Base-by-base conservation (phyloP, 2,329 filamentous ascomycete species). In the Xylaria sp. region DNA sequence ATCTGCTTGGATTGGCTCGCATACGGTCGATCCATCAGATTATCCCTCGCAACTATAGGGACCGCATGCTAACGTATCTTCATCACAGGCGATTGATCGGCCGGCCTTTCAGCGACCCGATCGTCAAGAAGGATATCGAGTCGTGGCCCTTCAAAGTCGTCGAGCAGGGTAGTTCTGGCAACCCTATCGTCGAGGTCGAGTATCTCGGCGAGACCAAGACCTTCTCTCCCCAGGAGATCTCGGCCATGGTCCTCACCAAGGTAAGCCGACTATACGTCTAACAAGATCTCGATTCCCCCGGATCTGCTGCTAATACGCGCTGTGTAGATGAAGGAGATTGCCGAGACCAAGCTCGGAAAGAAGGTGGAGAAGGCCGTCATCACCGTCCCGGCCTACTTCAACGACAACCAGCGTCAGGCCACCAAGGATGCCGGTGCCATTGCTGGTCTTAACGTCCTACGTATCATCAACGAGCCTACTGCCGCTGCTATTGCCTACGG, bases 401-500 rank as follows among this genome's bases (percentile, higher is more conserved):
- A 98, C 87, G 95, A 99, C 89, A 97, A 96, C 87, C 95, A 99
- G 87, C 91, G 95, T 84, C 95, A 98, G 84, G 92, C 95, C 71
- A 99, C 95, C 84, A 98, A 98, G 90, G 95, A 98, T 78, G 95
- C 95, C 71, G 95, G 95, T 89, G 91, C 94, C 79, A 99, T 99
- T 77, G 84, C 94, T 76, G 95, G 94, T 74, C 89, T 99, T 68
- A 97, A 98, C 83, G 93, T 99, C 73, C 94, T 99, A 81, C 94
- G 95, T 87, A 98, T 99, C 84, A 98, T 99, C 85, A 99, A 99
- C 89, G 95, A 99, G 86, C 95, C 95, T 66, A 99, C 95, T 69
- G 95, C 95, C 72, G 95, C 95, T 67, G 95, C 95, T 74, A 98
- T 98, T 75, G 95, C 95, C 74, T 99, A 99, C 82, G 95, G 95